Evolutionary conservation across 441 rosid species (phyloP).

Genomic region (Flueggea neowawraea): DNA sequence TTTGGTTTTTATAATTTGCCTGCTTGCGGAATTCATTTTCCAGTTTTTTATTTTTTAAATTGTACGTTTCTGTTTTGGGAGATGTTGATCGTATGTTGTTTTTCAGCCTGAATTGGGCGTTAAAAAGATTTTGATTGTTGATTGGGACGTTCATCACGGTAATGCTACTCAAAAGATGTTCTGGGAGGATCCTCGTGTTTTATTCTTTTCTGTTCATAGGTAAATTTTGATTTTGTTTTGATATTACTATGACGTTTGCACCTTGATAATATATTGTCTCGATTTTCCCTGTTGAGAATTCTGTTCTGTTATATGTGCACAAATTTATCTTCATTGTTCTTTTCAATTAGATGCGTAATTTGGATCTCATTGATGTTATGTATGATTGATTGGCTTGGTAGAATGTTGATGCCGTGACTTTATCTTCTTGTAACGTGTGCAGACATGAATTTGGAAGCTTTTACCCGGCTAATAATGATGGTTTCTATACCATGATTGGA

Average conservation of each 20-base stretch:
- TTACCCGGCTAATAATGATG: conserved; percentile 82
- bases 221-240: conserved; percentile 1
- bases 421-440: conserved; percentile 12
- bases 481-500: conserved; percentile 80
- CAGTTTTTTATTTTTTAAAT: neutral
- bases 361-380: neutral
- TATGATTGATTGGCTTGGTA: neutral
- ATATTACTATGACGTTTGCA: neutral
- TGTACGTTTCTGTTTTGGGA: no score
- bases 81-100: neutral
- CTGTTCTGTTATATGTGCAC: no score
- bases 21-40: neutral
- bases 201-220: conserved; percentile 99
- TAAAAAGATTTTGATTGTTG: conserved; percentile 84
- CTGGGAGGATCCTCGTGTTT: conserved; percentile 88
- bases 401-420: neutral
- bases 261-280: no score
- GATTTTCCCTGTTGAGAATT: no score
- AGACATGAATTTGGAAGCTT: conserved; percentile 92
- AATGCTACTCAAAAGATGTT: conserved; percentile 93
- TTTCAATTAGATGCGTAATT: neutral
- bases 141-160: conserved; percentile 99
- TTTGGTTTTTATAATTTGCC: neutral
- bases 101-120: conserved; percentile 68
- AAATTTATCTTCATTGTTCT: no score